phyloP scores from a whole-genome alignment of 805 yeast genomes.

The Kluyveromyces dobzhanskii region DNA sequence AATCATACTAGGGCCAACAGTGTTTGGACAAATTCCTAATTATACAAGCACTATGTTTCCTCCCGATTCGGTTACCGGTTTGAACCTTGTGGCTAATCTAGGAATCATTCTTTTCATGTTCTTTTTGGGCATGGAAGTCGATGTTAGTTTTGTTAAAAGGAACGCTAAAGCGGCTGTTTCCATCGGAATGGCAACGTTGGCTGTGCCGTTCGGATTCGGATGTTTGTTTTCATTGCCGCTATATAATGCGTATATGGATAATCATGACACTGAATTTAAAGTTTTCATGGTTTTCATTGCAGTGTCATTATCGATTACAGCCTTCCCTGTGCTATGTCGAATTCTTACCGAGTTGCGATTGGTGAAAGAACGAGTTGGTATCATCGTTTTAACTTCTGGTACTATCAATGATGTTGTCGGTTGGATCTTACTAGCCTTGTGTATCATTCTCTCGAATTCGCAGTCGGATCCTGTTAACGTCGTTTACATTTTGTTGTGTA shows the following conservation, averaged over 20 bases:
- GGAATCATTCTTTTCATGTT: conserved; percentile 71
- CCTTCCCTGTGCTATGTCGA: conserved; percentile 77
- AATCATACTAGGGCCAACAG: conserved; percentile 67
- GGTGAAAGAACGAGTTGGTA: conserved; percentile 57
- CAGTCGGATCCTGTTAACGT: conserved; percentile 55
- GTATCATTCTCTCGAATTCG: conserved; percentile 70
- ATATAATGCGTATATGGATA: conserved; percentile 43
- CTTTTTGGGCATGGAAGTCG: conserved; percentile 75
- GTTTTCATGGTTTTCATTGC: conserved; percentile 76
- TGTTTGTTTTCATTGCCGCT: conserved; percentile 63
- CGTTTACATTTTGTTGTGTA: conserved; percentile 56
- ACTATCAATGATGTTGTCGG: conserved; percentile 65
- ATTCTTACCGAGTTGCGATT: conserved; percentile 66
- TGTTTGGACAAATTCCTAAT: conserved; percentile 59
- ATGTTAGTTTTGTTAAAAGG: conserved; percentile 51
- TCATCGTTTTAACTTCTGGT: conserved; percentile 20
- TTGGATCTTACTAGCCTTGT: conserved; percentile 71
- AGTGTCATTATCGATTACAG: conserved; percentile 77
- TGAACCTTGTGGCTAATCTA: conserved; percentile 61
- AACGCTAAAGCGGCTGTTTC: conserved; percentile 53
- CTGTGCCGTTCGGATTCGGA: conserved; percentile 74
- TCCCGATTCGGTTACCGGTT: conserved; percentile 47
- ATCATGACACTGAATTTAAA: conserved; percentile 44
- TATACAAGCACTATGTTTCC: conserved; percentile 64
- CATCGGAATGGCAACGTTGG: conserved; percentile 67